These are phyloP conservation scores for Naganishia liquefaciens DNA, from an alignment of 1,284 basidiomycete genomes.

Conservation along the genomic window DNA sequence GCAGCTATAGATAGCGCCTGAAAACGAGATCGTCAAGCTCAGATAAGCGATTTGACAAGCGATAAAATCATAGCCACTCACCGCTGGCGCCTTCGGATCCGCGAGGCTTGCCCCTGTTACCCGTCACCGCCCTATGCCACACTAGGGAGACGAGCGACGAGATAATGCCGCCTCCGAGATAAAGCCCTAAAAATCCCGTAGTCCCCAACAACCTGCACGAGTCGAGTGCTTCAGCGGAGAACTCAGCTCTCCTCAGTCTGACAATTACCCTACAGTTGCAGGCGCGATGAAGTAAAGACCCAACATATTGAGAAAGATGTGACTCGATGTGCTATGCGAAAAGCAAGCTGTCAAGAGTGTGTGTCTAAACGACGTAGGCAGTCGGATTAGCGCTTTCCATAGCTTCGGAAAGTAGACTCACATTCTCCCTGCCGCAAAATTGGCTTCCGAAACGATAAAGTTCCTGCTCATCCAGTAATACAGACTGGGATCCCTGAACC, in stretches of 20 bases:
- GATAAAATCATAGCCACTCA: constrained; percentile 44
- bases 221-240: background rate
- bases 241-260: background rate
- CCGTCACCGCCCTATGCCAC: constrained; percentile 59
- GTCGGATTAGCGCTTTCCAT: background rate
- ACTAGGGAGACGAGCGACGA: constrained; percentile 63
- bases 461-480: constrained; percentile 66
- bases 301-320: constrained; percentile 76
- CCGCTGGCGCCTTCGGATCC: constrained; percentile 73
- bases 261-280: constrained; percentile 60
- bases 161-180: constrained; percentile 73
- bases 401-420: constrained; percentile 50
- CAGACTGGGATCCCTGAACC: constrained; percentile 58
- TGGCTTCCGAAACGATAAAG: constrained; percentile 64
- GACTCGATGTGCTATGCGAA: constrained; percentile 65
- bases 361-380: constrained; percentile 62
- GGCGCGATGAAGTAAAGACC: constrained; percentile 78
- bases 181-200: constrained; percentile 69
- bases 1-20: constrained; percentile 51
- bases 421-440: constrained; percentile 70
- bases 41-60: background rate
- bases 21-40: background rate
- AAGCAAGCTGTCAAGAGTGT: constrained; percentile 73
- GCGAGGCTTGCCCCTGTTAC: constrained; percentile 46
- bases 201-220: constrained; percentile 63